These are phyloP conservation scores for Friedmanniomyces endolithicus DNA, from an alignment of 495 filamentous ascomycete genomes.

Conservation along the genomic window DNA sequence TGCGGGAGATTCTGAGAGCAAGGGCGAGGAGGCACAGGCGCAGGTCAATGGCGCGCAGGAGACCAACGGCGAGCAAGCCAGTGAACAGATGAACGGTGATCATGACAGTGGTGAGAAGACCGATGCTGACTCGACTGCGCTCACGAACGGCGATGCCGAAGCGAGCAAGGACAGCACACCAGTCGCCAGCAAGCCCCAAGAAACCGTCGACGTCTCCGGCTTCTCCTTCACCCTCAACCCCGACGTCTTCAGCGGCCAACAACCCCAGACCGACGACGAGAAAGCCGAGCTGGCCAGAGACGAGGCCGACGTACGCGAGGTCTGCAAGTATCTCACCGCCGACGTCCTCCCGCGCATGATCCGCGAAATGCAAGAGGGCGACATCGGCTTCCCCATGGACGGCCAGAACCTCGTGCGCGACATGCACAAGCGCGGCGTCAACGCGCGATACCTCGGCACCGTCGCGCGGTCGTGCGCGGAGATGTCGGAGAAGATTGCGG, in stretches of 20 bases:
- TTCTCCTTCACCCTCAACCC: conserved; percentile 88
- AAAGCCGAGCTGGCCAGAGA: conserved; percentile 75
- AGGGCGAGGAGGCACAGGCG: conserved; percentile 5
- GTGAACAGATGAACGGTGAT: background rate
- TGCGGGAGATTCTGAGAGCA: conserved; percentile 8
- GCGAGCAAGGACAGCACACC: background rate
- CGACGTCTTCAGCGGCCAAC: conserved; percentile 86
- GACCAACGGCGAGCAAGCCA: background rate
- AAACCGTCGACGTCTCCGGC: conserved; percentile 65
- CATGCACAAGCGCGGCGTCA: conserved; percentile 95
- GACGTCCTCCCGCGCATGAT: conserved; percentile 59
- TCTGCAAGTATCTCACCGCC: conserved; percentile 63
- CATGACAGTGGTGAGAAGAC: background rate
- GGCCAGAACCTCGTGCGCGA: conserved; percentile 77
- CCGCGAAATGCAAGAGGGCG: conserved; percentile 66
- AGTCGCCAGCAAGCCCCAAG: conserved; percentile 27
- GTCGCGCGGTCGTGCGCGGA: conserved; percentile 37
- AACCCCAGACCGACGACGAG: conserved; percentile 79
- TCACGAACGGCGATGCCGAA: conserved; percentile 6
- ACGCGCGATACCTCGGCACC: conserved; percentile 86
- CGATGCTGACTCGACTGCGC: conserved; percentile 4
- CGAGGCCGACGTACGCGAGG: conserved; percentile 75
- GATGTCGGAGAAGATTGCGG: background rate
- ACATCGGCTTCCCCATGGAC: conserved; percentile 97
- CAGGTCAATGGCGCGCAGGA: conserved; percentile 3